These are phyloP conservation scores for Rhipidocladum racemiflorum DNA, from an alignment of 176 grass and related monocot genomes.

Conservation along the genomic window DNA sequence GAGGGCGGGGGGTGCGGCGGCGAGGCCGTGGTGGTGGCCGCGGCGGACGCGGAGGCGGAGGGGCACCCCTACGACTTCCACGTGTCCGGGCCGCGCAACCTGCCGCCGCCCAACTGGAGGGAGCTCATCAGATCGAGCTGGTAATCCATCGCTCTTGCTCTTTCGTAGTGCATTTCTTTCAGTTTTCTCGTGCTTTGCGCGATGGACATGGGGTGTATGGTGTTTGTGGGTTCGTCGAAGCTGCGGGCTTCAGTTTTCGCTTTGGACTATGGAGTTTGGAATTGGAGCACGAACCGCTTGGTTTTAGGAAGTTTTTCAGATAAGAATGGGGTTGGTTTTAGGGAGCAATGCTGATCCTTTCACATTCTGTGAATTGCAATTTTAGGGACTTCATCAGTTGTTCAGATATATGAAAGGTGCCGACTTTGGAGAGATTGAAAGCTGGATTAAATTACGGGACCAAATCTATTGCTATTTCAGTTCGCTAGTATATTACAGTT, in stretches of 20 bases:
- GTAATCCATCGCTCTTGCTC: constrained; percentile 15
- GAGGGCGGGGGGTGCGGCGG: constrained; percentile 33
- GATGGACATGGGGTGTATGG: neutral
- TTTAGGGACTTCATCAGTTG: neutral
- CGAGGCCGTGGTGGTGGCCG: constrained; percentile 44
- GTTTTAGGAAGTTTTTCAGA: neutral
- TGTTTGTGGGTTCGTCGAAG: neutral
- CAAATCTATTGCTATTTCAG: neutral
- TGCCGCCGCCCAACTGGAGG: constrained; percentile 77
- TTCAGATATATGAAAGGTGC: neutral
- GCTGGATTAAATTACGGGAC: neutral
- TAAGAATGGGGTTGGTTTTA: neutral
- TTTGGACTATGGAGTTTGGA: neutral
- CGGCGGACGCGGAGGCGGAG: constrained; percentile 44
- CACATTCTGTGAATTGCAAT: neutral
- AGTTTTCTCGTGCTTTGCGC: neutral
- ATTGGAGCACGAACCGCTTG: neutral
- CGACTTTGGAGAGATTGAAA: neutral
- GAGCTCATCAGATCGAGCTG: constrained; percentile 87
- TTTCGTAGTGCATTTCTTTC: neutral
- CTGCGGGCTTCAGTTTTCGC: neutral
- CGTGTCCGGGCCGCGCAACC: constrained; percentile 75
- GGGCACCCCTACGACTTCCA: constrained; percentile 88
- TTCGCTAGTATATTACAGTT: neutral
- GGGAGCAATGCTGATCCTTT: neutral